Percentiles rank a stretch among this genome's conserved stretches.
phyloP scores from a whole-genome alignment of 768 basidiomycete species.

The Pleurotus giganteus region DNA sequence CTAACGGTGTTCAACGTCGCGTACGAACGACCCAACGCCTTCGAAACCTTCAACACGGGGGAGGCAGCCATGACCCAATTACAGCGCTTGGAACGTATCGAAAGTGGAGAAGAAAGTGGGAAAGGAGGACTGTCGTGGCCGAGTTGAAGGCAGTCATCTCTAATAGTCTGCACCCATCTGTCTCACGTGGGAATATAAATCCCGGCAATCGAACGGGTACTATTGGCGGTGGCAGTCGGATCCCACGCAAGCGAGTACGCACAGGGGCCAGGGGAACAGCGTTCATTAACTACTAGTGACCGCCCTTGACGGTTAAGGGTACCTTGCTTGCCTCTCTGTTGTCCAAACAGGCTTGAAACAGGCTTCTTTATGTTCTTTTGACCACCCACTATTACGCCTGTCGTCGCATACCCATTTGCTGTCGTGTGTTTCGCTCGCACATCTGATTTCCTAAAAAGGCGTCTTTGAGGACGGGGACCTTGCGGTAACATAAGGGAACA shows the following conservation, averaged over 20 bases:
- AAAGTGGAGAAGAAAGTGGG: slow-evolving; percentile 19
- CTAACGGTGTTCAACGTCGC: slow-evolving; percentile 41
- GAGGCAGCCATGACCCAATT: slow-evolving; percentile 14
- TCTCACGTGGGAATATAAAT: not conserved
- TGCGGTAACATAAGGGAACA: not conserved
- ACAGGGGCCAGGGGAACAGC: not conserved
- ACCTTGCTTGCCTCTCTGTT: too few species aligned
- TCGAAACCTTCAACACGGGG: slow-evolving; percentile 19
- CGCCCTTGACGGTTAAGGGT: too few species aligned
- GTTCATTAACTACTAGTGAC: too few species aligned
- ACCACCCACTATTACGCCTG: too few species aligned
- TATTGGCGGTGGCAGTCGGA: not conserved
- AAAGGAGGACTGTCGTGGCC: slow-evolving; percentile 12
- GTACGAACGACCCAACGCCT: slow-evolving; percentile 37
- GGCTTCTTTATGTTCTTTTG: too few species aligned
- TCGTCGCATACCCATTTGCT: too few species aligned
- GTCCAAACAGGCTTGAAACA: too few species aligned
- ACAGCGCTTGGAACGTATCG: slow-evolving; percentile 11
- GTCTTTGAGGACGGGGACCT: too few species aligned
- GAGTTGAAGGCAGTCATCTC: not conserved
- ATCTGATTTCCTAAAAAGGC: too few species aligned
- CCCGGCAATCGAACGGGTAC: slow-evolving; percentile 3
- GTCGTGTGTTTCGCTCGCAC: too few species aligned
- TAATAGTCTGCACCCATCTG: not conserved
- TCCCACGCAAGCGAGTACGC: too few species aligned